Conservation (phyloP, 768 basidiomycete species). For the Tulasnella sp. region DNA sequence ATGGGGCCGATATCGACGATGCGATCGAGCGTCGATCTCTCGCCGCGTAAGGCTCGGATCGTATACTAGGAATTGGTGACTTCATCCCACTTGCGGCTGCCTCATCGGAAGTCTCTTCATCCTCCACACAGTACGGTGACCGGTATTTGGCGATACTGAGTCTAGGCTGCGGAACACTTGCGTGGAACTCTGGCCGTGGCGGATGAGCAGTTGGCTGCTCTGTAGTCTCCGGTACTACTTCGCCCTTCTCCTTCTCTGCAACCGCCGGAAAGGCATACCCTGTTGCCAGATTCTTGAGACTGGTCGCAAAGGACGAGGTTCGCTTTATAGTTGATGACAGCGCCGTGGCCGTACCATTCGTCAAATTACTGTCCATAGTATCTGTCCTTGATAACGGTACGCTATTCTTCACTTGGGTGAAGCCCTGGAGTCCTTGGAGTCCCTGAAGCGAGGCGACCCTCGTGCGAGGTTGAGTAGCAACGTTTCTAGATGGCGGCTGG, state of each 20-base stretch:
- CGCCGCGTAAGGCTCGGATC: neutral
- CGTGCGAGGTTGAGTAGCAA: neutral
- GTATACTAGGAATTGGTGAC: neutral
- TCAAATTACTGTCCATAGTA: slow-evolving; percentile 42
- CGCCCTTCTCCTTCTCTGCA: neutral
- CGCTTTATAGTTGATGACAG: slow-evolving; percentile 55
- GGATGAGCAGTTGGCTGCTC: neutral
- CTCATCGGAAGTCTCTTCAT: neutral
- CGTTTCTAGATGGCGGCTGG: neutral
- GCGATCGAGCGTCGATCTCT: slow-evolving; percentile 20
- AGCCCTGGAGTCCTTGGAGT: neutral
- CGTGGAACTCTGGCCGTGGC: slow-evolving; percentile 4
- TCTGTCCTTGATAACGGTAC: slow-evolving; percentile 41
- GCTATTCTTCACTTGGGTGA: neutral
- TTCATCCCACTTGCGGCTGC: neutral
- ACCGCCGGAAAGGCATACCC: slow-evolving; percentile 12
- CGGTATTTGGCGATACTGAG: slow-evolving; percentile 66
- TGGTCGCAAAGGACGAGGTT: slow-evolving; percentile 72
- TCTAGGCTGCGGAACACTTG: slow-evolving; percentile 47
- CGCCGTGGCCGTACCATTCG: slow-evolving; percentile 41
- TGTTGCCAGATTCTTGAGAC: slow-evolving; percentile 44
- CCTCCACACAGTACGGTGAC: slow-evolving; percentile 45
- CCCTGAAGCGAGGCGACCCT: neutral
- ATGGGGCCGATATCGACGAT: slow-evolving; percentile 24
- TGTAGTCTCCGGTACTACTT: neutral